Base-by-base conservation (phyloP, 257 asterid genomes). In the Henckelia pumila region DNA sequence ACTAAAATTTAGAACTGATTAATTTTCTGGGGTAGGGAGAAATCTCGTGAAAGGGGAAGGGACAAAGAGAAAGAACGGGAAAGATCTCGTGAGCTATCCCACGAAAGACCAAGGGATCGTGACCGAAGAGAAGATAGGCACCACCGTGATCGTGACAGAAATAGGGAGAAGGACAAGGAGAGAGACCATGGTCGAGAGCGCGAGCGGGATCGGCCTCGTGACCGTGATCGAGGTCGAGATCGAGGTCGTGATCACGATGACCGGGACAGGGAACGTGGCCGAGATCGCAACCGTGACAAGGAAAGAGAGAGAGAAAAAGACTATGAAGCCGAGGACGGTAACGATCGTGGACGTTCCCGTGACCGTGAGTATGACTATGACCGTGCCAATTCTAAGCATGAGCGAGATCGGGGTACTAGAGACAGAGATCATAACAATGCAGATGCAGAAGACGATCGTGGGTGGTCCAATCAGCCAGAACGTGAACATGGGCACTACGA, bases 101-200 rank as follows among this genome's bases (percentile, higher is more conserved):
- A 82, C 50, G 99, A 93, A 20, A 80, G 83, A 63, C 73, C 88
- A 58, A 83, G 80, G 76, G 99, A 90, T 8, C 99, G 96, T 64
- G 97, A 93, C 61, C 88, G 79, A 33, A 84, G 91, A 76, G 98
- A 88, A 20, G 94, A 93, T 49, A 85, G 87, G 72, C 96, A 85
- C 81, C 97, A 91, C 70, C 79, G 90, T 68, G 99, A 94, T 61
- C 95, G 94, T 3, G 99, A 94, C 32, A 83, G 89, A 71, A 94
- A 37, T 71, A 76, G 82, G 56, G 95, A 85, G 33, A 83, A 69
- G 73, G 96, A 86, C 52, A 79, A 85, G 55, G 93, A 87, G 52
- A 44, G 91, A 16, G 83, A 73, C 32, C 87, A 85, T 44, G 52
- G 52, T 44, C 52, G 52, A 44, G 52, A 13, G 7, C 52, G 52